phyloP scores from a whole-genome alignment of 2,329 filamentous ascomycete genomes.

The Ophiostoma novo-ulmi region DNA sequence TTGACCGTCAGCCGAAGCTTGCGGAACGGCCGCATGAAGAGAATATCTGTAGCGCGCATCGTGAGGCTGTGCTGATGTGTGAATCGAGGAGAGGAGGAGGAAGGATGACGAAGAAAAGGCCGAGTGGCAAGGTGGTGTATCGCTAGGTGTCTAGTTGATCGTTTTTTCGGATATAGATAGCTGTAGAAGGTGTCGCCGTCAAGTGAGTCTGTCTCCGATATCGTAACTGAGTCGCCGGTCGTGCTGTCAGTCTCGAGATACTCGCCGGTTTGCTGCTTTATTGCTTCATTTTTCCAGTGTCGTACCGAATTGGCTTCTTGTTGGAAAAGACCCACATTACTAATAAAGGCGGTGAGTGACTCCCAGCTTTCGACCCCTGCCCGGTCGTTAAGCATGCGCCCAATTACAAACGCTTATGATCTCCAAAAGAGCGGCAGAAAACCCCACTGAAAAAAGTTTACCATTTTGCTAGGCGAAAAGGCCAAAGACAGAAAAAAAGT shows the following conservation, averaged over 20 bases:
- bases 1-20: slow-evolving; percentile 85
- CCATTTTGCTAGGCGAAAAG: slow-evolving; percentile 4
- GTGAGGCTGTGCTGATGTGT: background rate
- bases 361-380: background rate
- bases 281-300: slow-evolving; percentile 11
- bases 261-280: background rate
- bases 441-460: slow-evolving; percentile 25
- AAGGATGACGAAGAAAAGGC: background rate
- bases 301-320: slow-evolving; percentile 4
- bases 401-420: background rate
- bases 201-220: background rate
- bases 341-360: slow-evolving; percentile 5
- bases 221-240: background rate
- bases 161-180: background rate
- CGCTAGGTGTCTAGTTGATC: background rate
- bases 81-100: background rate
- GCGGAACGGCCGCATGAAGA: slow-evolving; percentile 61
- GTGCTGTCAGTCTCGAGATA: background rate
- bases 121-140: background rate
- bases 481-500: slow-evolving; percentile 6
- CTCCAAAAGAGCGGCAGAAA: slow-evolving; percentile 24
- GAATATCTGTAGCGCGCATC: slow-evolving; percentile 62
- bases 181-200: background rate
- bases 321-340: slow-evolving; percentile 3
- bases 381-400: background rate